Percentiles rank a stretch among this genome's conserved stretches.
Evolutionary conservation across 768 basidiomycete species (phyloP).

Genomic region (Termitomyces titanicus): DNA sequence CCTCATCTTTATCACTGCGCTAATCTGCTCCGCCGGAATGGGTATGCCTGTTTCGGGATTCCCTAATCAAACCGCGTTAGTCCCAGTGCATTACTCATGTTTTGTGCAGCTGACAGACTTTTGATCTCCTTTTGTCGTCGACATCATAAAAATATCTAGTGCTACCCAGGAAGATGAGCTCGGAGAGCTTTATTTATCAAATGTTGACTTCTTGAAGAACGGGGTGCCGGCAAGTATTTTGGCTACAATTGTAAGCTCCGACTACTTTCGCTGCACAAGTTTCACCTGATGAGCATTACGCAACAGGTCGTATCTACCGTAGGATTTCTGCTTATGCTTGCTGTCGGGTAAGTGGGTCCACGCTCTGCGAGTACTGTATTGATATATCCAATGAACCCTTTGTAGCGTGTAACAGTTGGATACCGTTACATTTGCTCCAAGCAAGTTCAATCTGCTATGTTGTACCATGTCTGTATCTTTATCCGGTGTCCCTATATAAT

Average conservation of each 20-base stretch:
- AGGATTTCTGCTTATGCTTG: slow-evolving; percentile 74
- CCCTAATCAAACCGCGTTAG: slow-evolving; percentile 95
- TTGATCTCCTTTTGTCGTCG: slow-evolving; percentile 3
- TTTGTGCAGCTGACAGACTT: slow-evolving; percentile 13
- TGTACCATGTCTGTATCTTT: not conserved
- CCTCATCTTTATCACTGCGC: slow-evolving; percentile 88
- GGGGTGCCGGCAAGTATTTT: slow-evolving; percentile 94
- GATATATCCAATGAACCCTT: not conserved
- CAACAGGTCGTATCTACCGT: slow-evolving; percentile 78
- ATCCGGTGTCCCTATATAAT: not conserved
- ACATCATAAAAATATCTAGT: slow-evolving; percentile 31
- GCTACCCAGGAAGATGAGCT: slow-evolving; percentile 94
- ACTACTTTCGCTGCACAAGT: not conserved
- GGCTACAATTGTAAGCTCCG: slow-evolving; percentile 63
- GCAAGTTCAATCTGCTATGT: not conserved
- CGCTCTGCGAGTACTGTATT: no score
- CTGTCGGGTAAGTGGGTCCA: slow-evolving; percentile 54
- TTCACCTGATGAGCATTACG: slow-evolving; percentile 7
- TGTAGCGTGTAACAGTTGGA: slow-evolving; percentile 7
- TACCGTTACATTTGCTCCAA: not conserved
- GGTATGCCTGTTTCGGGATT: slow-evolving; percentile 99
- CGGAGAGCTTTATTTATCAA: slow-evolving; percentile 81
- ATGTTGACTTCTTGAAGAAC: slow-evolving; percentile 89
- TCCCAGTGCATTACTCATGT: slow-evolving; percentile 13
- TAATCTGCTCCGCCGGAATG: slow-evolving; percentile 96